A percentile compares a stretch with the other conserved stretches of the same genome.
Evolutionary conservation across 176 grass and related monocot genomes (phyloP).

Genomic region (Tillandsia fasciculata): DNA sequence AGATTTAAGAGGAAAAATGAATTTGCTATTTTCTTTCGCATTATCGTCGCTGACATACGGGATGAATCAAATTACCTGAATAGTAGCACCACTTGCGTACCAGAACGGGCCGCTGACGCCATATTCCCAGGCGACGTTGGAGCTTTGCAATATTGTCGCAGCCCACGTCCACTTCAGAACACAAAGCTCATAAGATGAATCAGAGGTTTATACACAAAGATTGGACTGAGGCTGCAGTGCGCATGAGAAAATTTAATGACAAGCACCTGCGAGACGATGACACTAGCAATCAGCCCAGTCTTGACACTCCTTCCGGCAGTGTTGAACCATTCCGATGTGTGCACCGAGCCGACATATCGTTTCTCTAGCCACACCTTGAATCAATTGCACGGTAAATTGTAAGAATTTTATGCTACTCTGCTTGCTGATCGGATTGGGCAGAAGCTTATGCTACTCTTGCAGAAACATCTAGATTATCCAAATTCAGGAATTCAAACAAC

Average conservation of each 20-base stretch:
- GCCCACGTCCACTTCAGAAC: slow-evolving; percentile 61
- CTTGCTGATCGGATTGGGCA: neutral
- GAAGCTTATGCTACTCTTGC: neutral
- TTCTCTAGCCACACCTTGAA: slow-evolving; percentile 67
- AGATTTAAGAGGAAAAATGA: neutral
- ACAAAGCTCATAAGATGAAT: neutral
- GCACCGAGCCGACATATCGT: slow-evolving; percentile 48
- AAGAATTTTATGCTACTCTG: neutral
- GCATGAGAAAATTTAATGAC: neutral
- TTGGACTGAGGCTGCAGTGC: neutral
- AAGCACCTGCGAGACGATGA: slow-evolving; percentile 68
- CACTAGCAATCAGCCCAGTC: slow-evolving; percentile 73
- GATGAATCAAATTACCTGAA: slow-evolving; percentile 32
- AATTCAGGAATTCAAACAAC: too few relatives aligned
- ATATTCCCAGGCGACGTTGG: slow-evolving; percentile 72
- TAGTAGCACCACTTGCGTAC: slow-evolving; percentile 64
- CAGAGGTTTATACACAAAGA: neutral
- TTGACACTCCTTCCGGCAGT: slow-evolving; percentile 68
- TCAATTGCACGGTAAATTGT: neutral
- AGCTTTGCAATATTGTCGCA: slow-evolving; percentile 74
- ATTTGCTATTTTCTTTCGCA: too few relatives aligned
- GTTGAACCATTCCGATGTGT: slow-evolving; percentile 76
- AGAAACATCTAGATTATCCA: neutral
- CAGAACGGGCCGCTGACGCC: slow-evolving; percentile 73
- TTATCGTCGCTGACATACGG: too few relatives aligned